Conservation (phyloP, 345 rosid species). For the Lumnitzera littorea region DNA sequence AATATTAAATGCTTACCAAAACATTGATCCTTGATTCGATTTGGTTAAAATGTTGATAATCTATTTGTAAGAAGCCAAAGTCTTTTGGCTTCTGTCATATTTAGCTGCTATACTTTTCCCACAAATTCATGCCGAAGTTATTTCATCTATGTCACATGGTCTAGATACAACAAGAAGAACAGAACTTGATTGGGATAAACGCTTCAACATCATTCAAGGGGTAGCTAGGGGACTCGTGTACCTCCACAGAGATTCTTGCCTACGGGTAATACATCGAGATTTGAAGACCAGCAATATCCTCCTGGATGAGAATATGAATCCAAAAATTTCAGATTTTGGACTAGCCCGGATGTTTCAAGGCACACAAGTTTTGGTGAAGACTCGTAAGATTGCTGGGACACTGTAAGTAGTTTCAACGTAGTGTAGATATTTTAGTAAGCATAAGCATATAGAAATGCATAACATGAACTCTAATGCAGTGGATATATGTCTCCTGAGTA, state of each 20-base stretch:
- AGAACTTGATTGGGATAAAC: constrained; percentile 16
- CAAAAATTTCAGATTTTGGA: constrained; percentile 37
- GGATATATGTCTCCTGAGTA: constrained; percentile 28
- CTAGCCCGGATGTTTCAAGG: constrained; percentile 21
- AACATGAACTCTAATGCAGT: constrained; percentile 2
- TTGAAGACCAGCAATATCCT: constrained; percentile 26
- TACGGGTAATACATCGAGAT: constrained; percentile 30
- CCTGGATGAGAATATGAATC: constrained; percentile 25
- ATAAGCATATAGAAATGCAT: too few species aligned
- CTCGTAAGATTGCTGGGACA: constrained; percentile 22
- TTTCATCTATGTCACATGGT: neutral
- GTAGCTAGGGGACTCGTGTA: constrained; percentile 28
- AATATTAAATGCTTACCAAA: too few species aligned
- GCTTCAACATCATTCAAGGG: constrained; percentile 22
- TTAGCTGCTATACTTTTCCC: neutral
- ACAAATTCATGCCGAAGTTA: neutral
- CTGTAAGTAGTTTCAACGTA: neutral
- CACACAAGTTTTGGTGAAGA: constrained; percentile 12
- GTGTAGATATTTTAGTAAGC: too few species aligned
- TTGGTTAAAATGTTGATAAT: too few species aligned
- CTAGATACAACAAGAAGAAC: constrained; percentile 15
- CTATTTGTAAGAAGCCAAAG: too few species aligned
- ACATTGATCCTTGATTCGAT: too few species aligned
- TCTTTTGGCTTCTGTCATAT: neutral
- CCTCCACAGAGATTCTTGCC: constrained; percentile 27